Conservation (phyloP, 257 asterid species). For the Solanum virginianum region DNA sequence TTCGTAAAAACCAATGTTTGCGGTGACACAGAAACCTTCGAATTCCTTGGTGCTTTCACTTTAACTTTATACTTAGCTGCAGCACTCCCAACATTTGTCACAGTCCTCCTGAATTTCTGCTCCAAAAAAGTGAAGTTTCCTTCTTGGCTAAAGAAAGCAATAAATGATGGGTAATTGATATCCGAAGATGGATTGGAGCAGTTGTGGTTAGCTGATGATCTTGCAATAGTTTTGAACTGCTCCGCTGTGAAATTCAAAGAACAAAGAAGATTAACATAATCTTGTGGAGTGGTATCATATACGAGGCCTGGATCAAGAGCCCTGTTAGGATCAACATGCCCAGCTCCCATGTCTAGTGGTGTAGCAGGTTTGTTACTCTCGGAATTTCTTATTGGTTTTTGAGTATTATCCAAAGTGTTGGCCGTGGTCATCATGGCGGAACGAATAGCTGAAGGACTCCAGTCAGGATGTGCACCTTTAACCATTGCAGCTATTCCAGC, state of each 20-base stretch:
- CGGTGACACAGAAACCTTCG: neutral
- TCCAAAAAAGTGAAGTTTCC: neutral
- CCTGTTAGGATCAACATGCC: conserved; percentile 3
- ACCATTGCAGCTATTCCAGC: conserved; percentile 30
- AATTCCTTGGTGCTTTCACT: neutral
- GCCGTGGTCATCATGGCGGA: conserved; percentile 37
- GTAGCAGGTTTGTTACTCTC: neutral
- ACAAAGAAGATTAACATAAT: conserved; percentile 3
- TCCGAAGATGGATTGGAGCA: conserved; percentile 5
- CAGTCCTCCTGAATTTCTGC: conserved; percentile 5
- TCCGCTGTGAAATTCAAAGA: neutral
- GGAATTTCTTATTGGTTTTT: neutral
- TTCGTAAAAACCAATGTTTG: neutral
- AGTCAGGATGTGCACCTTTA: conserved; percentile 32
- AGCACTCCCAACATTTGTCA: conserved; percentile 9
- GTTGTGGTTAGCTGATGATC: neutral
- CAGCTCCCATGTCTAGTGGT: conserved; percentile 3
- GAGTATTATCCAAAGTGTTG: conserved; percentile 10
- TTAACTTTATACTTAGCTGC: neutral
- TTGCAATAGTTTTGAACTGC: conserved; percentile 5
- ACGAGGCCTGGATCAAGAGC: conserved; percentile 7
- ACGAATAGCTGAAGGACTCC: conserved; percentile 36
- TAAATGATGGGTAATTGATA: conserved; percentile 15
- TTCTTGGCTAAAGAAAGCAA: neutral
- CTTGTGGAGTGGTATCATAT: neutral